phyloP scores from a whole-genome alignment of 1,139 yeast genomes.

The Taiozyma sp. region DNA sequence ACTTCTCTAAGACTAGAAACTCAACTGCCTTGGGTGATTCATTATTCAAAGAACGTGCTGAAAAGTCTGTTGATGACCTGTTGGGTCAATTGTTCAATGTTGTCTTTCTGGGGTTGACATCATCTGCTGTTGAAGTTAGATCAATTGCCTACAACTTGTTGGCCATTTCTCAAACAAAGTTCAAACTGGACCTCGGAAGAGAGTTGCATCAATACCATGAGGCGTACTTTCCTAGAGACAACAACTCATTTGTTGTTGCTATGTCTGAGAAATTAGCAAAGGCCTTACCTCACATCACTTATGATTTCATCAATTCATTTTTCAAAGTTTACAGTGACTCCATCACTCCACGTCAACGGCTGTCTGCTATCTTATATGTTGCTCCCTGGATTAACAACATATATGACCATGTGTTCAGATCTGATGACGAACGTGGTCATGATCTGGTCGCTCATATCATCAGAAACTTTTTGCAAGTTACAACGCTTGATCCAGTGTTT shows the following conservation, averaged over 20 bases:
- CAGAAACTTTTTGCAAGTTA: constrained; percentile 57
- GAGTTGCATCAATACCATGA: constrained; percentile 54
- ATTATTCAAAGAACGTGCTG: constrained; percentile 15
- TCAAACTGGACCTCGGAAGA: constrained; percentile 58
- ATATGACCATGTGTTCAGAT: constrained; percentile 50
- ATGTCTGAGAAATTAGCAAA: constrained; percentile 56
- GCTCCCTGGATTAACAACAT: constrained; percentile 81
- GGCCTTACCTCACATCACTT: constrained; percentile 57
- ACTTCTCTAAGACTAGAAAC: constrained; percentile 45
- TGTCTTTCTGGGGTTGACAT: constrained; percentile 63
- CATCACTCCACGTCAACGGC: constrained; percentile 31
- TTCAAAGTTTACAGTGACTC: constrained; percentile 47
- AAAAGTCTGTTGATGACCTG: constrained; percentile 24
- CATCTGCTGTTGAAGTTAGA: constrained; percentile 54
- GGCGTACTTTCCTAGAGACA: constrained; percentile 70
- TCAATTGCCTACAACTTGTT: constrained; percentile 61
- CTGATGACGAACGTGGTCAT: constrained; percentile 53
- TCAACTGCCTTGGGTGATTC: constrained; percentile 14
- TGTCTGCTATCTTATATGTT: constrained; percentile 31
- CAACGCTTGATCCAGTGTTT: constrained; percentile 38
- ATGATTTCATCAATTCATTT: constrained; percentile 56
- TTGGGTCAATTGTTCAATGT: constrained; percentile 62
- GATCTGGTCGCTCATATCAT: constrained; percentile 58
- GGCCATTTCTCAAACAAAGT: constrained; percentile 59
- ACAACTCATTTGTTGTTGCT: constrained; percentile 57